Conservation (phyloP, 768 basidiomycete genomes). For the Psilocybe tampanensis region DNA sequence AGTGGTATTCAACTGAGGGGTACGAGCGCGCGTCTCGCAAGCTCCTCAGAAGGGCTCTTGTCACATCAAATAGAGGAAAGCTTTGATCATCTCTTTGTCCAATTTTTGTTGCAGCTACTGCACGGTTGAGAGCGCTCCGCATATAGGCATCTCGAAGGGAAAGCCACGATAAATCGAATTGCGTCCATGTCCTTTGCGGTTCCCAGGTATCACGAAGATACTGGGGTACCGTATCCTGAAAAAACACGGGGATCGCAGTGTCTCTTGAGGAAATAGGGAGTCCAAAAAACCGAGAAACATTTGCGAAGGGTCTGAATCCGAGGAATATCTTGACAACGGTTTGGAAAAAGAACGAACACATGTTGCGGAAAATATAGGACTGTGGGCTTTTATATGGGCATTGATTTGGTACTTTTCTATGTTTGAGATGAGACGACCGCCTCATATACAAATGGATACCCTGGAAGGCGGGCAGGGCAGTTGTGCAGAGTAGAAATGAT, state of each 20-base stretch:
- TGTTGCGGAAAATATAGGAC: conserved; percentile 19
- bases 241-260: background rate
- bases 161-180: conserved; percentile 6
- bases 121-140: background rate
- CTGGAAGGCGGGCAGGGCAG: conserved; percentile 20
- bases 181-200: background rate
- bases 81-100: background rate
- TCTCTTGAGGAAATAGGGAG: background rate
- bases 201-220: background rate
- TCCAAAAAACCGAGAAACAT: background rate
- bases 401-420: conserved; percentile 5
- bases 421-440: background rate
- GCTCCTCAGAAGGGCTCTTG: background rate
- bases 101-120: background rate
- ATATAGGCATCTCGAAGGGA: background rate
- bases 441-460: background rate
- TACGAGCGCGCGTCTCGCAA: background rate
- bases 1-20: conserved; percentile 1
- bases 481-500: conserved; percentile 22
- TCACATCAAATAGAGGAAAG: conserved; percentile 1
- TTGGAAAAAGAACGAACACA: background rate
- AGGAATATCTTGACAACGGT: background rate
- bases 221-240: background rate
- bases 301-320: background rate
- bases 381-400: conserved; percentile 30